Evolutionary conservation across 345 rosid genomes (phyloP).

Genomic region (Sapria himalayana): DNA sequence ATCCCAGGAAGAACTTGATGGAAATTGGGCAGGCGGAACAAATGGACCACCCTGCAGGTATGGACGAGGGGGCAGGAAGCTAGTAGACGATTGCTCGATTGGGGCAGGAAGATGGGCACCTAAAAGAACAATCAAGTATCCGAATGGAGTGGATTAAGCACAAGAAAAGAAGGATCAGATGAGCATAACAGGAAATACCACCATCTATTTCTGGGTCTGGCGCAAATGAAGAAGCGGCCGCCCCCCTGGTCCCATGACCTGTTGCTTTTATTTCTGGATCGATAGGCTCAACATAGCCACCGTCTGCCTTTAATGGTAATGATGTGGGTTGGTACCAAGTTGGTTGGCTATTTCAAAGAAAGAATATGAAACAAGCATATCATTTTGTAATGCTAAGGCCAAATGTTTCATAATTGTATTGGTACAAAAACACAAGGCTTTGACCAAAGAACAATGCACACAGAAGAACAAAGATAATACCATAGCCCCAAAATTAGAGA

Average conservation of each 20-base stretch:
- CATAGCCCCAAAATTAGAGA: too few relatives aligned
- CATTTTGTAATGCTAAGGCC: slow-evolving; percentile 9
- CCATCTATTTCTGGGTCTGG: too few relatives aligned
- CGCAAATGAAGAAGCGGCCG: slow-evolving; percentile 50
- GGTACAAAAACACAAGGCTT: too few relatives aligned
- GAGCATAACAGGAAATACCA: slow-evolving; percentile 5
- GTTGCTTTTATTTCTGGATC: slow-evolving; percentile 45
- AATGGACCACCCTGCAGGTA: slow-evolving; percentile 57
- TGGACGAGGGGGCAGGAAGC: too few relatives aligned
- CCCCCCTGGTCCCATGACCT: slow-evolving; percentile 27
- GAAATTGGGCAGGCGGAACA: slow-evolving; percentile 40
- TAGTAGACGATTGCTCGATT: too few relatives aligned
- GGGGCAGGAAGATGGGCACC: too few relatives aligned
- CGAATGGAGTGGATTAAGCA: slow-evolving; percentile 1
- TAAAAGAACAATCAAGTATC: slow-evolving; percentile 12
- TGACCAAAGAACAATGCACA: too few relatives aligned
- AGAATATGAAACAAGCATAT: slow-evolving; percentile 3
- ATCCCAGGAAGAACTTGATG: slow-evolving; percentile 67
- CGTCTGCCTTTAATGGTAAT: slow-evolving; percentile 27
- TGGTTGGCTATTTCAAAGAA: slow-evolving; percentile 28
- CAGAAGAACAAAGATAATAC: too few relatives aligned
- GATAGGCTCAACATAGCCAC: slow-evolving; percentile 44
- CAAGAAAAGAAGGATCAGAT: not conserved
- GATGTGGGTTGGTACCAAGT: slow-evolving; percentile 26
- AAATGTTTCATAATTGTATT: not conserved